Base-by-base conservation (phyloP, 2,329 filamentous ascomycete genomes). In the Raffaelea albimanens region DNA sequence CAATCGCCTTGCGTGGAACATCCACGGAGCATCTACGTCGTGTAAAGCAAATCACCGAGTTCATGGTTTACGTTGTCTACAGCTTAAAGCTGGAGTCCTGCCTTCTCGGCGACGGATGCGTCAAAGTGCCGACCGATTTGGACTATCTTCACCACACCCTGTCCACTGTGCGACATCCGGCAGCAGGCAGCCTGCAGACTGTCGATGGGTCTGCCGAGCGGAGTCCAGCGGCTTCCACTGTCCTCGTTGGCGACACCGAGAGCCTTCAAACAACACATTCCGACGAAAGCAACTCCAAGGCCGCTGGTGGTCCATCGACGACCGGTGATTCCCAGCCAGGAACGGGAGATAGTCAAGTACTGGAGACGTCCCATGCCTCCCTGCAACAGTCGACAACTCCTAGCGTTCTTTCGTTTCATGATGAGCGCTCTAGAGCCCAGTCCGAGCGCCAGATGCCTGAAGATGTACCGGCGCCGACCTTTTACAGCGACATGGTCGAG, bases 1-100 rank as follows among this genome's bases (percentile, higher is more conserved):
- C 93, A 0, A 95, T 98, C 56, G 87, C 89, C 13, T 71, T 98
- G 20, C 82, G 93, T 41, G 93, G 93, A 1, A 87, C 85, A 3
- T 81, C 85, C 50, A 82, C 81, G 25, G 69, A 78, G 43, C 72
- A 81, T 1, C 73, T 98, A 18, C 72, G 80, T 2, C 86, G 82
- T 56, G 81, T 98, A 63, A 98, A 98, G 66, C 79, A 82, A 45
- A 93, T 98, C 55, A 93, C 91, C 11, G 93, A 98, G 61, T 97
- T 98, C 61, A 96, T 98, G 91, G 85, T 94, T 34, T 98, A 97
- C 57, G 94, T 98, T 19, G 90, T 97, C 13, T 98, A 98, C 66
- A 98, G 96, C 58, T 73, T 98, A 46, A 95, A 95, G 61, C 75
- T 98, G 14, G 93, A 98, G 66, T 95, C 93, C 2, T 95, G 87